Base-by-base conservation (phyloP, 305 asterid genomes). In the Fraxinus angustifolia region DNA sequence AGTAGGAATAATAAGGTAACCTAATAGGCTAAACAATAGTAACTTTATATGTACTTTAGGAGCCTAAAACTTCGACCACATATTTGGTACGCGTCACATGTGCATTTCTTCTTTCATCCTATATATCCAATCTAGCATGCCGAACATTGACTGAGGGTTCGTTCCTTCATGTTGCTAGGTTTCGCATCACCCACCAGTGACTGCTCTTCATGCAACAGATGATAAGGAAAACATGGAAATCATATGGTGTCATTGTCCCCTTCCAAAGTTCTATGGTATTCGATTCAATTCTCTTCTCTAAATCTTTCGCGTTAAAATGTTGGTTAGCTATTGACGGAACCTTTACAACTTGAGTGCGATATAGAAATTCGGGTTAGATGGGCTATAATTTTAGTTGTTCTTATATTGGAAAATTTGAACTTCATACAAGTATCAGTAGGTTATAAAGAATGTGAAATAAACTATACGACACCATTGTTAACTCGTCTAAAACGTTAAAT, bases 131-230 rank as follows among this genome's bases (percentile, higher is more conserved):
- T 56, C 65, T 17, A n/a, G 65, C 26, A 56, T 6, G 65, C 26
- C 26, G 1, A 50, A 16, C 26, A 17, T 56, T 56, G 65, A 23
- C 6, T 4, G 8, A 75, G 65, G 7, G n/a, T 31, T 38, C 4
- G 31, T 58, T 26, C 8, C 73, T 35, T 11, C 31, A 19, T 34
- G 48, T 21, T 75, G 60, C 74, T 78, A 92, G 98, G 98, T 95
- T 72, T 95, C 97, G 0, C 98, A 95, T 88, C 97, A 95, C 80
- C 99, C 98, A 76, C 97, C 99, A 0, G 95, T 91, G 58, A 80
- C 91, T 8, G 98, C 96, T 4, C 92, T 95, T 53, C 96, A 92
- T 26, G 99, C 98, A 33, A 93, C 97, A 0, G 95, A 93, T 78
- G 97, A 91, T 72, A 88, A 86, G n/a, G 79, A 87, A 3, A 88